phyloP scores from a whole-genome alignment of 1,284 basidiomycete genomes.

The Lignosus rhinocerotis region DNA sequence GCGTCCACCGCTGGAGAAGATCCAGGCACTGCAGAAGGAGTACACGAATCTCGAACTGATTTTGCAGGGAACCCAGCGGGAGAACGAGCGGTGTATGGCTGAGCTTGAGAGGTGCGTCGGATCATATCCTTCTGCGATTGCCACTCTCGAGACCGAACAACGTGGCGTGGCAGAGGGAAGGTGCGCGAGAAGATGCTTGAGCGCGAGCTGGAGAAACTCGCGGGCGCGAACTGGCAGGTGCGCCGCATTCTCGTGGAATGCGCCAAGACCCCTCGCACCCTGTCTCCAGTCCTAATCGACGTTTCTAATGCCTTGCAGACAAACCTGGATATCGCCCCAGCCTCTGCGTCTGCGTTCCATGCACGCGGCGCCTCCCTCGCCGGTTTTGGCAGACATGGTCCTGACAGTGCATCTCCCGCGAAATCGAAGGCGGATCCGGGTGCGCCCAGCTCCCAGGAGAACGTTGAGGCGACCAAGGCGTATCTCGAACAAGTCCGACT shows the following conservation, averaged over 20 bases:
- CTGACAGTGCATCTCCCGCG: background rate
- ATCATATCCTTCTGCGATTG: background rate
- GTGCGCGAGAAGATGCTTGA: constrained; percentile 70
- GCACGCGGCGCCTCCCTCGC: constrained; percentile 7
- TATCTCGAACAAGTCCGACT: constrained; percentile 72
- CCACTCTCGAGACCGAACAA: background rate
- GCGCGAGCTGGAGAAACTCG: constrained; percentile 62
- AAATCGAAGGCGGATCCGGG: constrained; percentile 1
- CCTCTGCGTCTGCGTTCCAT: constrained; percentile 1
- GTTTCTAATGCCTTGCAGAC: constrained; percentile 28
- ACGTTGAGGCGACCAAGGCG: constrained; percentile 42
- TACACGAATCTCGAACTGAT: constrained; percentile 71
- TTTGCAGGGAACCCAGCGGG: constrained; percentile 71
- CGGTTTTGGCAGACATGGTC: constrained; percentile 9
- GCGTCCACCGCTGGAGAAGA: constrained; percentile 62
- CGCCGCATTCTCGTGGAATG: constrained; percentile 1
- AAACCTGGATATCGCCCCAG: constrained; percentile 50
- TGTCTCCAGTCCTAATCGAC: background rate
- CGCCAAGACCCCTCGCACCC: background rate
- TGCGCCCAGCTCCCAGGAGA: constrained; percentile 9
- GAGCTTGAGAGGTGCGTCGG: constrained; percentile 63
- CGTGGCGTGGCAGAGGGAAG: constrained; percentile 23
- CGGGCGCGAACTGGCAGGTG: constrained; percentile 77
- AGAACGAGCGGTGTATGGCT: constrained; percentile 77
- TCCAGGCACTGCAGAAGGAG: constrained; percentile 66